Evolutionary conservation across 176 grass and related monocot genomes (phyloP).

Genomic region (Saccharum officinarum): DNA sequence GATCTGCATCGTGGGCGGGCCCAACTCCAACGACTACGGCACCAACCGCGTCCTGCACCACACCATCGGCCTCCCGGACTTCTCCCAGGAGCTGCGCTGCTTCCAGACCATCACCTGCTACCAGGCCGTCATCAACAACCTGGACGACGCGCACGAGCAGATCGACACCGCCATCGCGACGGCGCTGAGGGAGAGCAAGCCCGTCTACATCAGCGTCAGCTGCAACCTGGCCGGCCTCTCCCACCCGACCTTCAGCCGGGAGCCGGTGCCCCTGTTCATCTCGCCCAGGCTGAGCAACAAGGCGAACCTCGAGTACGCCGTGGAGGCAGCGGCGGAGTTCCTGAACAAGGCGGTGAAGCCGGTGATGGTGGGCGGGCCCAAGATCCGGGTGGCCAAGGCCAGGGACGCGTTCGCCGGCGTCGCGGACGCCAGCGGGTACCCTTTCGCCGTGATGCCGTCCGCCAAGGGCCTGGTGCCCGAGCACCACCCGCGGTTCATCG

Average conservation of each 20-base stretch:
- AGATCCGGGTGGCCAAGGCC: constrained; percentile 64
- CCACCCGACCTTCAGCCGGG: constrained; percentile 57
- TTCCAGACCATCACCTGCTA: constrained; percentile 75
- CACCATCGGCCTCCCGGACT: constrained; percentile 79
- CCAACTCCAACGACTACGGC: constrained; percentile 80
- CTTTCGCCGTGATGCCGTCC: constrained; percentile 67
- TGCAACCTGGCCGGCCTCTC: constrained; percentile 69
- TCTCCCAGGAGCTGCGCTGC: constrained; percentile 80
- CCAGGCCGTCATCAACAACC: constrained; percentile 73
- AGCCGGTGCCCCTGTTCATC: constrained; percentile 74
- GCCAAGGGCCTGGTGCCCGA: constrained; percentile 72
- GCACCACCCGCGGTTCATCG: constrained; percentile 78
- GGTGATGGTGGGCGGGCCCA: constrained; percentile 68
- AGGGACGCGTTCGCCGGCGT: constrained; percentile 47
- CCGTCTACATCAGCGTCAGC: constrained; percentile 77
- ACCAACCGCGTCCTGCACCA: constrained; percentile 80
- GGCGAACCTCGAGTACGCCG: constrained; percentile 56
- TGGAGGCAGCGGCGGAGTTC: constrained; percentile 53
- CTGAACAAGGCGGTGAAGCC: constrained; percentile 72
- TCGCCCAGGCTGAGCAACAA: constrained; percentile 75
- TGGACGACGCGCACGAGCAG: constrained; percentile 77
- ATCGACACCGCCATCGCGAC: constrained; percentile 85
- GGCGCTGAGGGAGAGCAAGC: constrained; percentile 70
- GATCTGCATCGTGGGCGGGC: constrained; percentile 75
- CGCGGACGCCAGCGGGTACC: constrained; percentile 57